Evolutionary conservation across 2,329 filamentous ascomycete genomes (phyloP), one percentile per base, ranked within the genome.

Genomic region (Amylocarpus encephaloides): DNA sequence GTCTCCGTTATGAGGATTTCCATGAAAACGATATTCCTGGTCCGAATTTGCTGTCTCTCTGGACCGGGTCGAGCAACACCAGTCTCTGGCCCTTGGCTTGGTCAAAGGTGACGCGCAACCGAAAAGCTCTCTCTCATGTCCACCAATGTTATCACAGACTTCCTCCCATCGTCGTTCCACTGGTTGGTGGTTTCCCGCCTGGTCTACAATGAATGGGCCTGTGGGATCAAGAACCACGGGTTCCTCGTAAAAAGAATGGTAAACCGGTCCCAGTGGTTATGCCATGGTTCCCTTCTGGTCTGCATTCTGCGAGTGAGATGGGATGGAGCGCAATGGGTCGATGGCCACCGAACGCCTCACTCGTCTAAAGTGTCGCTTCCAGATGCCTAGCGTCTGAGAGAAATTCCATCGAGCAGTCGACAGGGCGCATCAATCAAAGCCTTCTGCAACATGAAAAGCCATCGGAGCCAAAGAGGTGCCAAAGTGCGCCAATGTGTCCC

Each of bases 331-430:
- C 7, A 30, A 44, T 33, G 30, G 42, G 12, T 36, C 42, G 30
- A 33, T 32, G n/a, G 43, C n/a, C 26, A 22, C 19, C 13, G 6
- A 30, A 30, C 41, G 18, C 19, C 43, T 29, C 43, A 18, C 30
- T 45, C 43, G 29, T 22, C 18, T 45, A 45, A 43, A 22, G 5
- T 45, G 15, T 45, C 43, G 43, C 43, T 45, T 36, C 30, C 43
- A 13, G 5, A 45, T 10, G 15, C 32, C 43, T 13, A 30, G 29
- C 15, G 43, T 32, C 10, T 43, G 22, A 30, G 12, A 15, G 9
- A 16, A 33, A 29, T 4, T 16, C 12, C 34, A 13, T 36, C 15
- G 34, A 36, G 34, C 12, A 13, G 34, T 13, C 34, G 34, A 13
- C 10, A 36, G 34, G 34, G 34, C 34, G 34, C 15, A 13, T 13